phyloP scores from a whole-genome alignment of 805 yeast species.

The Barnettozyma salicaria region DNA sequence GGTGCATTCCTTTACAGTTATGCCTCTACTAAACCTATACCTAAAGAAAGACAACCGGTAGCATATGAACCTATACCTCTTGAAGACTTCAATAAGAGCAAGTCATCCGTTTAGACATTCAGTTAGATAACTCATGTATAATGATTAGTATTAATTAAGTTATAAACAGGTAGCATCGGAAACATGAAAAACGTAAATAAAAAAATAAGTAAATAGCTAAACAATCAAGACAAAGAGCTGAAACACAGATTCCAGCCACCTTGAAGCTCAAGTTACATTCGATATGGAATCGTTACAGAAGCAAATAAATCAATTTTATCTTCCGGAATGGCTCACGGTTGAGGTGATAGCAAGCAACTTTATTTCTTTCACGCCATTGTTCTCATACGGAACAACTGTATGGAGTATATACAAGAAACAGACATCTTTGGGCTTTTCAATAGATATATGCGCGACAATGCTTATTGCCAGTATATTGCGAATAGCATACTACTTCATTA shows the following conservation, averaged over 20 bases:
- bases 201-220: slow-evolving; percentile 4
- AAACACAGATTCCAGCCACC: not conserved
- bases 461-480: slow-evolving; percentile 67
- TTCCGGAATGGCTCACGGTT: slow-evolving; percentile 46
- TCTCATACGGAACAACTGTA: slow-evolving; percentile 84
- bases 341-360: slow-evolving; percentile 56
- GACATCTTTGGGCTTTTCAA: slow-evolving; percentile 73
- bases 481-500: slow-evolving; percentile 68
- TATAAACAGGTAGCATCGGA: not conserved
- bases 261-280: not conserved
- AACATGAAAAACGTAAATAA: too few species aligned
- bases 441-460: slow-evolving; percentile 94
- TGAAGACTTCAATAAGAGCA: slow-evolving; percentile 3
- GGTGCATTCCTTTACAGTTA: slow-evolving; percentile 48
- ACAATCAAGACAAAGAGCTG: not conserved
- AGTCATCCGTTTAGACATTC: slow-evolving; percentile 1
- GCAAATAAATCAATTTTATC: slow-evolving; percentile 39
- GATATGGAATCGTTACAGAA: slow-evolving; percentile 16
- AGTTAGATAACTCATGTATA: not conserved
- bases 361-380: slow-evolving; percentile 75
- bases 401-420: slow-evolving; percentile 55
- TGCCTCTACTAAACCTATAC: slow-evolving; percentile 25
- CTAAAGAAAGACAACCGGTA: slow-evolving; percentile 20
- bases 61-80: slow-evolving; percentile 9
- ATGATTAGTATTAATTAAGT: too few species aligned